phyloP scores from a whole-genome alignment of 2,329 filamentous ascomycete genomes.

The Calonectria hongkongensis region DNA sequence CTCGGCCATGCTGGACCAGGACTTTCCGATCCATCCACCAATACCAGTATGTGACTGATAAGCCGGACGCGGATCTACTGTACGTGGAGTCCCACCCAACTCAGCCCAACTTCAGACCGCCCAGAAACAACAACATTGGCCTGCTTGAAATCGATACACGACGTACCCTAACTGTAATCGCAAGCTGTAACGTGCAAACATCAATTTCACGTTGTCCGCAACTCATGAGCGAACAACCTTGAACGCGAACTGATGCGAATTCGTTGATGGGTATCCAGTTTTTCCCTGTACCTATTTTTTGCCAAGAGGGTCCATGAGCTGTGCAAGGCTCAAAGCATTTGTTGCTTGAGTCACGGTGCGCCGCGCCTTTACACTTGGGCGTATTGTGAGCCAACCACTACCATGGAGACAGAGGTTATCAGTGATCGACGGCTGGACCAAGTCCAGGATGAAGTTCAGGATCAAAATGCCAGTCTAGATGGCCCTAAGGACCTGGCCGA shows the following conservation, averaged over 20 bases:
- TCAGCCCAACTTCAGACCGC: slow-evolving; percentile 41
- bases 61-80: slow-evolving; percentile 14
- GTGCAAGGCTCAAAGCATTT: background rate
- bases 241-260: background rate
- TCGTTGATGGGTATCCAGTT: background rate
- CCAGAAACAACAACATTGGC: slow-evolving; percentile 29
- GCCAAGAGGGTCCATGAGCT: background rate
- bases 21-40: background rate
- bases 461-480: slow-evolving; percentile 32
- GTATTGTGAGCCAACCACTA: slow-evolving; percentile 2
- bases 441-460: slow-evolving; percentile 35
- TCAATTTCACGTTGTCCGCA: background rate
- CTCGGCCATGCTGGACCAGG: background rate
- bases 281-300: background rate
- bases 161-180: slow-evolving; percentile 3
- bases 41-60: slow-evolving; percentile 27
- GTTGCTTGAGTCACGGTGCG: slow-evolving; percentile 22
- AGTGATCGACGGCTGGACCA: slow-evolving; percentile 33
- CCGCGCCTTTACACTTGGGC: background rate
- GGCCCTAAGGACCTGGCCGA: background rate
- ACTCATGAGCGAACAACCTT: background rate
- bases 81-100: slow-evolving; percentile 36
- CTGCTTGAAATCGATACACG: background rate
- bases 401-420: slow-evolving; percentile 33
- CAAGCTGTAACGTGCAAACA: background rate